phyloP scores from a whole-genome alignment of 1,284 basidiomycete genomes.

The Dichomitus squalens region DNA sequence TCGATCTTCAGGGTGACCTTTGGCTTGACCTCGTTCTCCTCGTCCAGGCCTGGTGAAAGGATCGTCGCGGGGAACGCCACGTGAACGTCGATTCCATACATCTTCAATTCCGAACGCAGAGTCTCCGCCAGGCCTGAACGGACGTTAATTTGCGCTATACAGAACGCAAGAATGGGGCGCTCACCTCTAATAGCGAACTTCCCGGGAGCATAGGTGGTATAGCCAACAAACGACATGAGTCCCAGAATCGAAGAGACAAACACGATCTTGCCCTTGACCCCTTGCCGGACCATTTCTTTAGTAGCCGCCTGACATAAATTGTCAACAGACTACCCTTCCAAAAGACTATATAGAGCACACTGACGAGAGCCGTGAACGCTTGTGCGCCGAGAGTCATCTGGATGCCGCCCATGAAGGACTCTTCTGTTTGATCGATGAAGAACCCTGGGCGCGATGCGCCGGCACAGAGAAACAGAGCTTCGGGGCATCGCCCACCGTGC shows the following conservation, averaged over 20 bases:
- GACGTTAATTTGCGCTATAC: not conserved
- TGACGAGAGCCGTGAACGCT: slow-evolving; percentile 79
- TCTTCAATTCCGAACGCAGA: slow-evolving; percentile 78
- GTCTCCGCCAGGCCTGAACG: slow-evolving; percentile 82
- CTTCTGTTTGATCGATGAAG: slow-evolving; percentile 70
- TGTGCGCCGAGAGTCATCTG: slow-evolving; percentile 70
- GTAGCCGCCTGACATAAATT: slow-evolving; percentile 56
- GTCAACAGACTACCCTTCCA: too few species aligned
- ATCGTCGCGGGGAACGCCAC: slow-evolving; percentile 91
- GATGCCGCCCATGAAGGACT: slow-evolving; percentile 63
- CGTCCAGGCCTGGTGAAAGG: slow-evolving; percentile 76
- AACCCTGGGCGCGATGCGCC: slow-evolving; percentile 70
- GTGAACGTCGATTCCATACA: slow-evolving; percentile 84
- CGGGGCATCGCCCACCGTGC: slow-evolving; percentile 60
- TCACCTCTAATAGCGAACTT: slow-evolving; percentile 81
- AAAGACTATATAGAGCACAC: slow-evolving; percentile 19
- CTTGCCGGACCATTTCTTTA: slow-evolving; percentile 68
- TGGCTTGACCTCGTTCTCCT: slow-evolving; percentile 86
- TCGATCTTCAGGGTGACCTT: slow-evolving; percentile 82
- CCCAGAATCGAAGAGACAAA: slow-evolving; percentile 85
- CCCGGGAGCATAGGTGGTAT: slow-evolving; percentile 83
- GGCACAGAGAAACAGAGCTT: slow-evolving; percentile 80
- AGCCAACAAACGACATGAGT: slow-evolving; percentile 84
- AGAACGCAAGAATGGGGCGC: slow-evolving; percentile 21
- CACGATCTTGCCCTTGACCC: slow-evolving; percentile 69